Evolutionary conservation across 2,329 filamentous ascomycete species (phyloP).

Genomic region (Akanthomyces uredinophilus): DNA sequence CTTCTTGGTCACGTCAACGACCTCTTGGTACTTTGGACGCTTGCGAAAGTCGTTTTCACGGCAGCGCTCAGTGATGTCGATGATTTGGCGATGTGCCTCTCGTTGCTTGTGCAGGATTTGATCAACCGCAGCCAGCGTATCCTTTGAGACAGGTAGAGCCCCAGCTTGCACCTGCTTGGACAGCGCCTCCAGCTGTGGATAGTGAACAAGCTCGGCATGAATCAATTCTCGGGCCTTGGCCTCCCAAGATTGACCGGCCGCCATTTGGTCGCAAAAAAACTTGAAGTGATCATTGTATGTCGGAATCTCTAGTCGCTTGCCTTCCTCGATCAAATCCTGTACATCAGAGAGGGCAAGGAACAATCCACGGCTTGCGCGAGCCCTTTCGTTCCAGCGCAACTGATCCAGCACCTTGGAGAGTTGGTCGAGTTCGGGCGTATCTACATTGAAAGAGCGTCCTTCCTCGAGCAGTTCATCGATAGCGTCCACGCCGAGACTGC

Average conservation of each 20-base stretch:
- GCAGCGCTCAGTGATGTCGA: slow-evolving; percentile 73
- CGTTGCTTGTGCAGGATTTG: slow-evolving; percentile 93
- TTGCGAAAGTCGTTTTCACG: slow-evolving; percentile 69
- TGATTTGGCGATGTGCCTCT: slow-evolving; percentile 84
- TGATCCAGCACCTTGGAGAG: slow-evolving; percentile 78
- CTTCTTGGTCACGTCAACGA: slow-evolving; percentile 83
- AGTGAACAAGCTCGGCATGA: slow-evolving; percentile 85
- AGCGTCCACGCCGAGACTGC: slow-evolving; percentile 60
- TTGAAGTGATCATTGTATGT: slow-evolving; percentile 74
- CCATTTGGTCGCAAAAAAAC: slow-evolving; percentile 70
- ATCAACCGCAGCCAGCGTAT: slow-evolving; percentile 78
- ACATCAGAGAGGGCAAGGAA: slow-evolving; percentile 75
- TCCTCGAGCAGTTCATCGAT: slow-evolving; percentile 89
- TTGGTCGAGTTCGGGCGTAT: slow-evolving; percentile 80
- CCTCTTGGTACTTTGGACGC: slow-evolving; percentile 81
- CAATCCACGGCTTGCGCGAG: slow-evolving; percentile 56
- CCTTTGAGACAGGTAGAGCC: slow-evolving; percentile 71
- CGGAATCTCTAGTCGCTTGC: slow-evolving; percentile 70
- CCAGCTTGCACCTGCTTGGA: slow-evolving; percentile 70
- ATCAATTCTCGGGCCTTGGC: slow-evolving; percentile 89
- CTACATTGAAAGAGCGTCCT: slow-evolving; percentile 83
- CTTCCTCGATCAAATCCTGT: slow-evolving; percentile 70
- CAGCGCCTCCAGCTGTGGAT: slow-evolving; percentile 87
- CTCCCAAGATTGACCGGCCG: slow-evolving; percentile 82
- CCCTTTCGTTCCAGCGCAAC: slow-evolving; percentile 82